Evolutionary conservation across 495 filamentous ascomycete species (phyloP).

Genomic region (Tirmania nivea): DNA sequence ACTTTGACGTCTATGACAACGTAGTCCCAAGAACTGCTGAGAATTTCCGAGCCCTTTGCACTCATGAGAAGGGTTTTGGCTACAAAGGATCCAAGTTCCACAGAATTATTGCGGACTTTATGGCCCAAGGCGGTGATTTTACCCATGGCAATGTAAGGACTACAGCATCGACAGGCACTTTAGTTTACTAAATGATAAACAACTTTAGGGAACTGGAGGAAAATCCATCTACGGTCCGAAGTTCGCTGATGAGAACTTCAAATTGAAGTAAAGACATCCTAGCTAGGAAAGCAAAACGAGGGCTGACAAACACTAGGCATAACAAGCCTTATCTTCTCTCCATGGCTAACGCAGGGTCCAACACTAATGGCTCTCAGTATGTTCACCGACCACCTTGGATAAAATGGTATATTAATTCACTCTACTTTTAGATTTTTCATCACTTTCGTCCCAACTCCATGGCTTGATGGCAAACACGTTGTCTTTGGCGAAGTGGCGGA

Average conservation of each 20-base stretch:
- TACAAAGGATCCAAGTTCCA: slow-evolving; percentile 75
- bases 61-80: slow-evolving; percentile 73
- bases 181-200: slow-evolving; percentile 9
- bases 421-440: slow-evolving; percentile 16
- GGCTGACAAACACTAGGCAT: slow-evolving; percentile 24
- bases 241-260: slow-evolving; percentile 66
- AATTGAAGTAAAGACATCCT: slow-evolving; percentile 20
- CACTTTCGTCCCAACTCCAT: slow-evolving; percentile 37
- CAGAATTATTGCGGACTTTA: slow-evolving; percentile 88
- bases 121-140: slow-evolving; percentile 99
- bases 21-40: slow-evolving; percentile 75
- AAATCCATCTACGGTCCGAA: slow-evolving; percentile 78
- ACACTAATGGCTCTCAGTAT: slow-evolving; percentile 29
- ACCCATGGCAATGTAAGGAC: slow-evolving; percentile 73
- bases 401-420: not conserved
- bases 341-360: slow-evolving; percentile 65
- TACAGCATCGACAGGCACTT: slow-evolving; percentile 21
- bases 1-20: slow-evolving; percentile 74
- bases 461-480: slow-evolving; percentile 61
- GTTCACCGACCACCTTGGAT: not conserved
- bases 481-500: slow-evolving; percentile 64
- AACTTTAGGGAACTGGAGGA: slow-evolving; percentile 52
- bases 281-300: not conserved
- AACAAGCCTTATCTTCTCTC: slow-evolving; percentile 41
- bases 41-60: slow-evolving; percentile 92